A percentile compares a stretch with the other conserved stretches of the same genome.
phyloP scores from a whole-genome alignment of 2,329 filamentous ascomycete species.

The Colletotrichum incanum region DNA sequence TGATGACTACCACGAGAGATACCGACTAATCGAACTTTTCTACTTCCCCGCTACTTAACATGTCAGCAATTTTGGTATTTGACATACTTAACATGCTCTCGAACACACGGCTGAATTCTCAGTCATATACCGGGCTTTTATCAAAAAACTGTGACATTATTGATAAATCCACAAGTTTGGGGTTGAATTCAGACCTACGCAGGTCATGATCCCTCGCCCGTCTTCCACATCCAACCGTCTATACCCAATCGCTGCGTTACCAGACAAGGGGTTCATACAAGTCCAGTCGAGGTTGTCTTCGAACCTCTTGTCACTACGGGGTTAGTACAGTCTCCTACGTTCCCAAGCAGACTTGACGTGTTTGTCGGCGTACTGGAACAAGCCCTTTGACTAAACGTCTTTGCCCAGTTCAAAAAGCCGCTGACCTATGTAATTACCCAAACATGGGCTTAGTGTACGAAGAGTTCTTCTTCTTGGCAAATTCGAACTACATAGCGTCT shows the following conservation, averaged over 20 bases:
- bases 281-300: conserved; percentile 48
- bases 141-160: no score
- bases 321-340: conserved; percentile 55
- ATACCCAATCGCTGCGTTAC: conserved; percentile 56
- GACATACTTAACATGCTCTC: no score
- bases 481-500: not conserved
- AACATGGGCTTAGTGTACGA: conserved; percentile 27
- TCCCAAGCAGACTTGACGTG: conserved; percentile 51
- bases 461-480: not conserved
- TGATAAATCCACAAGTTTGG: no score
- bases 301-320: conserved; percentile 46
- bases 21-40: no score
- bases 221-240: conserved; percentile 54
- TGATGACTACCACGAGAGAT: no score
- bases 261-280: conserved; percentile 53
- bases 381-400: conserved; percentile 36
- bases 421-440: conserved; percentile 46
- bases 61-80: no score
- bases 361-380: conserved; percentile 50
- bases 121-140: no score
- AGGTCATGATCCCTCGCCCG: conserved; percentile 54
- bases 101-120: no score
- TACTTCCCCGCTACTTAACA: no score
- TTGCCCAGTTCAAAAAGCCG: conserved; percentile 55
- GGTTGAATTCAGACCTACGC: no score